These are phyloP conservation scores for Collybiopsis confluens DNA, from an alignment of 768 basidiomycete species.

Conservation along the genomic window DNA sequence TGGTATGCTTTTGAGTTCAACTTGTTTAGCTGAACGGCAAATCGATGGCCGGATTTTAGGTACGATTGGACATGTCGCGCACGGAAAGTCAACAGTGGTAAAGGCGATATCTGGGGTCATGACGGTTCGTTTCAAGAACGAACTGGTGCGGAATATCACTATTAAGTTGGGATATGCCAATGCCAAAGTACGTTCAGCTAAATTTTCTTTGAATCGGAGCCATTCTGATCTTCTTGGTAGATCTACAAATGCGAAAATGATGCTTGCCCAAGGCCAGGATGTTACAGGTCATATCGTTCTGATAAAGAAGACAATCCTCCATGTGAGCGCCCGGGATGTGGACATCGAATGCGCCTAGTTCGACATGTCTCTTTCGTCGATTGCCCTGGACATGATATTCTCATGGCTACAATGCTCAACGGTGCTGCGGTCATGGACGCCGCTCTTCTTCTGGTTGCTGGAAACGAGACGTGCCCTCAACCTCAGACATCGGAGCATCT, in stretches of 20 bases:
- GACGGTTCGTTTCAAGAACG: slow-evolving; percentile 99
- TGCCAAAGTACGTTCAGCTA: slow-evolving; percentile 66
- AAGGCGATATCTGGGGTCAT: slow-evolving; percentile 98
- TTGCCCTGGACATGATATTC: slow-evolving; percentile 96
- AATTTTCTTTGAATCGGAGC: background rate
- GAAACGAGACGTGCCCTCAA: slow-evolving; percentile 98
- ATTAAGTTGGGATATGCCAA: slow-evolving; percentile 99
- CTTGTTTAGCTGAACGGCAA: background rate
- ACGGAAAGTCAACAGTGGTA: slow-evolving; percentile 94
- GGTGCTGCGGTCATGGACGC: slow-evolving; percentile 99
- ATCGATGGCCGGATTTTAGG: slow-evolving; percentile 38
- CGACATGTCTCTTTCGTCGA: slow-evolving; percentile 99
- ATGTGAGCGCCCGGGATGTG: slow-evolving; percentile 92
- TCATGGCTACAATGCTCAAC: slow-evolving; percentile 99
- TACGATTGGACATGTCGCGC: slow-evolving; percentile 98
- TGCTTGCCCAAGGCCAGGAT: slow-evolving; percentile 89
- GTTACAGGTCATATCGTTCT: slow-evolving; percentile 90
- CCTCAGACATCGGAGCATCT: slow-evolving; percentile 99
- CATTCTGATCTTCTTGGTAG: slow-evolving; percentile 41
- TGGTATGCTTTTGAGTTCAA: slow-evolving; percentile 43
- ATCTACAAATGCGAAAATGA: slow-evolving; percentile 98
- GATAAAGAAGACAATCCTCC: slow-evolving; percentile 92
- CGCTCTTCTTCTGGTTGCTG: slow-evolving; percentile 90
- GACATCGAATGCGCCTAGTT: slow-evolving; percentile 83
- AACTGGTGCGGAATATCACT: slow-evolving; percentile 97